Base-by-base conservation (phyloP, 2,329 filamentous ascomycete genomes). In the Tolypocladium amazonense region DNA sequence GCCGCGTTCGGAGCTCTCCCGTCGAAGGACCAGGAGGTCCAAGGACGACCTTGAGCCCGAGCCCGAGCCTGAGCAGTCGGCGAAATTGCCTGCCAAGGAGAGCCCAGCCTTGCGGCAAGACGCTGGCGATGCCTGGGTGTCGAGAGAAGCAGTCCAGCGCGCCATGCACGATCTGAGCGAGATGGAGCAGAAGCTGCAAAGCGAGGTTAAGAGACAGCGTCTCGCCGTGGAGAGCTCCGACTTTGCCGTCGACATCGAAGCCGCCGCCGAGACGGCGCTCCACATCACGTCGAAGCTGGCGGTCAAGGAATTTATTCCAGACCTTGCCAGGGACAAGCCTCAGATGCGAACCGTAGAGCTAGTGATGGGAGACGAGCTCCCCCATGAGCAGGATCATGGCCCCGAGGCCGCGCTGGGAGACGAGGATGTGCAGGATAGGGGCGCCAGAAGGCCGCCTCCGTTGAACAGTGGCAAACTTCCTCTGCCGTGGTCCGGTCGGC, bases 401-500 rank as follows among this genome's bases (percentile, higher is more conserved):
- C 30, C 30, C 39, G 67, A 70, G 53, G 37, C 69, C 5, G 56
- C 62, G 8, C 65, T 63, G 23, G 62, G 62, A 18, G 67, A 62
- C 14, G 67, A 67, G 0, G 70, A 71, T 0, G 57, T 58, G 1
- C 61, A 66, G 0, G 72, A 76, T 14, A 70, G 75, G n/a, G 75
- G 73, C 1, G 74, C 76, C 3, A 71, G 65, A 56, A 79, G 90
- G 59, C 82, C 88, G 15, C 90, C 91, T 8, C 84, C 92, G 0
- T 85, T 96, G 20, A 89, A 97, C 68, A 96, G 91, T 69, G 83
- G 84, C 64, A 90, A 87, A 67, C 78, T 97, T 25, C 93, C 93
- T 30, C 73, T 97, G 27, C 93, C 92, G 0, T 97, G 92, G 92
- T 91, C 88, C 74, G 93, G 93, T 0, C 83, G 92, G 35, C 71